Base-by-base conservation (phyloP, 331 rosid genomes). In the Quercus phellos region DNA sequence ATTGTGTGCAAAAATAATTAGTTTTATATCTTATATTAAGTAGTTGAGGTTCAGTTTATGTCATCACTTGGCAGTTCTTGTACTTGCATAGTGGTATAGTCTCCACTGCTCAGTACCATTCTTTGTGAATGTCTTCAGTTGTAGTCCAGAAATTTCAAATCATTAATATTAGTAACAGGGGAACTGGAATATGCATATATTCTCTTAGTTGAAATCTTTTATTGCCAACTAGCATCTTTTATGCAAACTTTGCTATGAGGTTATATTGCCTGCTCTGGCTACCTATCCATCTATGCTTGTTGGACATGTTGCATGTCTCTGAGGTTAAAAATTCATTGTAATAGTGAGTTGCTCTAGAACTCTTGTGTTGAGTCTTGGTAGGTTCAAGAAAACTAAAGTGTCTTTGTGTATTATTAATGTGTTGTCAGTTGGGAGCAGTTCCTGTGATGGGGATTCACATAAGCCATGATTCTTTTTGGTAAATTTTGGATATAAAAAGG, bases 1-100 rank as follows among this genome's bases (percentile, higher is more conserved):
- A 85, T 78, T 78, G 24, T 77, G 77, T 80, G 27, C 13, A 51
- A 35, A 68, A 16, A 75, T 56, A 21, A 59, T 9, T 24, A 21
- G 12, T 63, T 78, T 56, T 73, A 51, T 64, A 42, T 68, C 63
- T 50, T 68, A 5, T 30, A 55, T 13, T 32, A 30, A 51, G 55
- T 59, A 58, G 63, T 27, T 53, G 46, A 30, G 54, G 77, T 63
- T 38, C 46, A 38, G 12, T 38, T 38, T 38, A 8, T 38, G 12
- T 38, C 46, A 38, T 38, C 46, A 38, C 12, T 38, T 38, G 46
- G 46, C 11, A 38, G 46, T 38, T 38, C 43, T 38, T 38, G 38
- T 66, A 22, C 74, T 21, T 17, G 50, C 50, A 26, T 60, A 12
- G 34, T 60, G 34, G 67, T 60, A 19, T 60, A 11, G 67, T 26